Conservation (phyloP, 352 stramenopile genomes). For the Phytophthora parvispora region DNA sequence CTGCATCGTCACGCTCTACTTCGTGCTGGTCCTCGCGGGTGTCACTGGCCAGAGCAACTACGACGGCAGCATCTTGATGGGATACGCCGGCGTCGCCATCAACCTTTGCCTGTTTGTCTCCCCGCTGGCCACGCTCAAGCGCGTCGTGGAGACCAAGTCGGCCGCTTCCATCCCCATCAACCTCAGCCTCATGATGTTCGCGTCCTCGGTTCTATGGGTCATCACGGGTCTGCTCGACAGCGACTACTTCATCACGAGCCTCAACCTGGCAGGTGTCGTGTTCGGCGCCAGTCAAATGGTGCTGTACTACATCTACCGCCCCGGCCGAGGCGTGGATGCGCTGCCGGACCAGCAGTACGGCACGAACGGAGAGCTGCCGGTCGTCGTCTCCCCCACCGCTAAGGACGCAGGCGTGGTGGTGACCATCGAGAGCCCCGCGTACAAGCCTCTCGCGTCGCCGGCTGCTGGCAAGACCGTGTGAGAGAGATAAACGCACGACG, state of each 20-base stretch:
- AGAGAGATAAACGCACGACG: background rate
- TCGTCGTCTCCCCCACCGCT: background rate
- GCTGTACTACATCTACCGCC: slow-evolving; percentile 59
- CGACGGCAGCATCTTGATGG: slow-evolving; percentile 12
- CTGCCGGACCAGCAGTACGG: background rate
- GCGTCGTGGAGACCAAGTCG: slow-evolving; percentile 53
- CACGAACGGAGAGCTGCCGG: slow-evolving; percentile 1
- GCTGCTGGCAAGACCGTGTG: background rate
- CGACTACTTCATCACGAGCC: slow-evolving; percentile 53
- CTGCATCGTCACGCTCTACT: slow-evolving; percentile 38
- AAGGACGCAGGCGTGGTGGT: slow-evolving; percentile 5
- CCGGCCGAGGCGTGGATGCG: background rate
- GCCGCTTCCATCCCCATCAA: slow-evolving; percentile 56
- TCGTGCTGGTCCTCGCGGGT: slow-evolving; percentile 32
- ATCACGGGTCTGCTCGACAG: slow-evolving; percentile 48
- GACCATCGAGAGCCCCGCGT: slow-evolving; percentile 13
- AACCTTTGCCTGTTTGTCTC: slow-evolving; percentile 63
- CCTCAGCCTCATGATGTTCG: slow-evolving; percentile 57
- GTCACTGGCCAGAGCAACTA: slow-evolving; percentile 34
- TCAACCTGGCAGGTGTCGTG: slow-evolving; percentile 44
- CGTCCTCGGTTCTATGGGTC: slow-evolving; percentile 60
- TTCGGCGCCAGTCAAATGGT: slow-evolving; percentile 50
- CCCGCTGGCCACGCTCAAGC: slow-evolving; percentile 48
- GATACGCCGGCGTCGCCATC: slow-evolving; percentile 26
- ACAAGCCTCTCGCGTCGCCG: slow-evolving; percentile 15